Base-by-base conservation (phyloP, 345 rosid species). In the Gossypium thurberi region DNA sequence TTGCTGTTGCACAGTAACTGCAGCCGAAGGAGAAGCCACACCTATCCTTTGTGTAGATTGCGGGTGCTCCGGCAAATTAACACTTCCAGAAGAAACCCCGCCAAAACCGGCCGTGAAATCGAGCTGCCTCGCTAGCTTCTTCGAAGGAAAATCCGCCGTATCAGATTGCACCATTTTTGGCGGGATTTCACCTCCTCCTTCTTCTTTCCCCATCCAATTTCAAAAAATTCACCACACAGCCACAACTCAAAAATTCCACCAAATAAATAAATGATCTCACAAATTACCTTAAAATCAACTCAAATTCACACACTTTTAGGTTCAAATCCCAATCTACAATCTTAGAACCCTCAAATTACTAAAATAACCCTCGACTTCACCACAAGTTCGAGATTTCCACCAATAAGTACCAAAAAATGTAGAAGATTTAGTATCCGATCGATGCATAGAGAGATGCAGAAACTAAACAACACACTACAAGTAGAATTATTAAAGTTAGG, bases 91-190 rank as follows among this genome's bases (percentile, higher is more conserved):
- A 74, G 78, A 21, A 55, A 65, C 73, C 74, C 77, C 81, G 64
- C 74, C 84, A 46, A 82, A 50, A 70, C 81, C 78, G 43, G 79
- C 87, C 58, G 97, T 89, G 85, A 95, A 95, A 89, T 92, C 97
- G 70, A 95, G 96, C 83, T 95, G 99, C 87, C 98, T 75, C 0
- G 97, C 99, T 4, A 89, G 88, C 82, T 83, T 90, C 88, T 86
- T 90, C 7, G 85, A 76, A 69, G 91, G 91, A 17, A 83, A 74
- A 68, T 64, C 75, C 61, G 63, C 78, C 72, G 74, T 73, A 13
- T 86, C 89, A 53, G 87, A 75, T 76, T 80, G 89, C 53, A 65
- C 71, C 81, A 81, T 91, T 78, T 84, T 84, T 76, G 90, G 88
- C 87, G 90, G 90, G 91, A 87, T 82, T 78, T 87, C 90, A 51